Evolutionary conservation across 169 alveolate species (phyloP).

Genomic region (Besnoitia besnoiti): DNA sequence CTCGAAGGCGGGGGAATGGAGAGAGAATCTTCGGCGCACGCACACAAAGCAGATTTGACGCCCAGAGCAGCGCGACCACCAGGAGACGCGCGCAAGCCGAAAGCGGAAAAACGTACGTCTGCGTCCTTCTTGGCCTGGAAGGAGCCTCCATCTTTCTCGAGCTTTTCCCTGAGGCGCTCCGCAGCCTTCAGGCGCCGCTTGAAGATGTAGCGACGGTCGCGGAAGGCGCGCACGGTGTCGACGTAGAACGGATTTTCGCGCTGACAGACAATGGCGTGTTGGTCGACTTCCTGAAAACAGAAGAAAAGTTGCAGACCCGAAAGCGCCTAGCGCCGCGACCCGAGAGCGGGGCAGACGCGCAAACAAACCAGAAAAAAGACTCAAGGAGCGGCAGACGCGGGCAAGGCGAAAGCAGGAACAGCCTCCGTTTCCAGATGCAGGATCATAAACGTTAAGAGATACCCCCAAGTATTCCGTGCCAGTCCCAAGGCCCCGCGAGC

Average conservation of each 20-base stretch:
- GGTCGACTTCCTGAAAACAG: slow-evolving; percentile 24
- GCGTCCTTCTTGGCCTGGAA: slow-evolving; percentile 63
- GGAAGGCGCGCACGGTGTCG: slow-evolving; percentile 77
- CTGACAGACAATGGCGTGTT: slow-evolving; percentile 88
- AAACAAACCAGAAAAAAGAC: neutral
- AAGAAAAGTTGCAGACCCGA: neutral
- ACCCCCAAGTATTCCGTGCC: too few species aligned
- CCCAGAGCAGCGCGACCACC: too few species aligned
- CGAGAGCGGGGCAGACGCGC: neutral
- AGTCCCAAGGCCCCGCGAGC: too few species aligned
- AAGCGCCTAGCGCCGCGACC: neutral
- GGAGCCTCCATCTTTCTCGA: neutral
- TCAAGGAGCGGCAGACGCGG: neutral
- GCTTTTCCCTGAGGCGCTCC: neutral
- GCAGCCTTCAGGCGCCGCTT: slow-evolving; percentile 86
- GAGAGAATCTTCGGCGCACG: neutral
- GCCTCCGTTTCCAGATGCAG: too few species aligned
- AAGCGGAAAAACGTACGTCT: neutral
- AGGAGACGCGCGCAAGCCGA: too few species aligned
- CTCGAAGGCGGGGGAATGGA: neutral
- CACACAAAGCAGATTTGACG: too few species aligned
- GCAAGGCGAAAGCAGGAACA: too few species aligned
- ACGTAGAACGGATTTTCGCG: slow-evolving; percentile 98
- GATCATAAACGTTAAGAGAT: too few species aligned
- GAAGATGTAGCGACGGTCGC: slow-evolving; percentile 97